Percentiles rank a stretch among this genome's conserved stretches.
phyloP scores from a whole-genome alignment of 192 early-diverging fungal genomes.

The Coemansia sp. region DNA sequence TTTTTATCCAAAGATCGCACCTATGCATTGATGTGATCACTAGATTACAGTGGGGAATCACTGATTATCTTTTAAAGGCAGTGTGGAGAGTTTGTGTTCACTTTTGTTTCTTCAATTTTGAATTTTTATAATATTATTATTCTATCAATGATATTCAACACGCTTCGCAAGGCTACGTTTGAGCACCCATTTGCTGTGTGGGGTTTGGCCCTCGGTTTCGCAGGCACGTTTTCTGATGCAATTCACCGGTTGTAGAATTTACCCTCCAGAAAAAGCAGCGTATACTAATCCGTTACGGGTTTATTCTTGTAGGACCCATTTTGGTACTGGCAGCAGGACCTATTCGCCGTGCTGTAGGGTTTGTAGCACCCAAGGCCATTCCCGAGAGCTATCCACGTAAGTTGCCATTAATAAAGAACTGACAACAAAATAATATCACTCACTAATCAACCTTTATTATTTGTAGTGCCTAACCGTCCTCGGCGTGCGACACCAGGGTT shows the following conservation, averaged over 20 bases:
- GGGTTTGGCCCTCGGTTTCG: constrained; percentile 47
- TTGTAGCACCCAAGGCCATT: constrained; percentile 23
- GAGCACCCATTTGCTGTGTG: constrained; percentile 48
- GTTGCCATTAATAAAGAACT: background rate
- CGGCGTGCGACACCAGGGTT: constrained; percentile 37
- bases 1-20: background rate
- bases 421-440: background rate
- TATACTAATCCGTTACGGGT: background rate
- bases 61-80: background rate
- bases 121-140: background rate
- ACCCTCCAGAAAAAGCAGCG: background rate
- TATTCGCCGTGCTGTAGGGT: constrained; percentile 30
- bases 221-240: constrained; percentile 16
- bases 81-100: background rate
- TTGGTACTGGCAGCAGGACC: constrained; percentile 40
- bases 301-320: constrained; percentile 31
- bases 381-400: constrained; percentile 49
- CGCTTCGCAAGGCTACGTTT: constrained; percentile 45
- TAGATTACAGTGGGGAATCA: background rate
- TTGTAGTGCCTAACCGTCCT: constrained; percentile 42
- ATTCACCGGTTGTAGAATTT: background rate
- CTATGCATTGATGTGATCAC: background rate
- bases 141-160: constrained; percentile 30
- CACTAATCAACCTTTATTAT: background rate
- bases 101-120: background rate